These are phyloP conservation scores for Clarireedia sp. DNA, from an alignment of 2,329 filamentous ascomycete genomes.

Conservation along the genomic window DNA sequence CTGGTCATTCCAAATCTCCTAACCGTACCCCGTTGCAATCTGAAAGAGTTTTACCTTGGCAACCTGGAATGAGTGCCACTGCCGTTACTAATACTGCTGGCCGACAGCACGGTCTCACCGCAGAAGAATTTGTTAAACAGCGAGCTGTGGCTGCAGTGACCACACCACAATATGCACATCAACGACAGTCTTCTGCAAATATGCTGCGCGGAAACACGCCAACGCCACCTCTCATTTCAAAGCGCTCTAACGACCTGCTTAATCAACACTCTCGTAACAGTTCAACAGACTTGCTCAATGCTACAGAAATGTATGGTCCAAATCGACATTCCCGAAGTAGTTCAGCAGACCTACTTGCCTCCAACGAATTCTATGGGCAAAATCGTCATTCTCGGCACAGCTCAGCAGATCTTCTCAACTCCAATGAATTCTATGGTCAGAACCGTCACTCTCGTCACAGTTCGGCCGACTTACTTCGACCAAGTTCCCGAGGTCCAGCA, in stretches of 20 bases:
- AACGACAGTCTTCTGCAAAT: slow-evolving; percentile 47
- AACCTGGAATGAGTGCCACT: slow-evolving; percentile 55
- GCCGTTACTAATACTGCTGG: slow-evolving; percentile 39
- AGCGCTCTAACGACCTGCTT: slow-evolving; percentile 36
- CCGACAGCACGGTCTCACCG: slow-evolving; percentile 46
- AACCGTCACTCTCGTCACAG: slow-evolving; percentile 17
- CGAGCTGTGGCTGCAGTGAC: slow-evolving; percentile 52
- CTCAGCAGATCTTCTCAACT: neutral
- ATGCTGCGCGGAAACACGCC: slow-evolving; percentile 34
- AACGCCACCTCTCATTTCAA: slow-evolving; percentile 38
- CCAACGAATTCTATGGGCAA: neutral
- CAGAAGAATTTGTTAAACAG: slow-evolving; percentile 79
- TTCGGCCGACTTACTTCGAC: slow-evolving; percentile 42
- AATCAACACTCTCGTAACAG: slow-evolving; percentile 31
- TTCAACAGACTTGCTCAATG: slow-evolving; percentile 33
- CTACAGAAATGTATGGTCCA: slow-evolving; percentile 31
- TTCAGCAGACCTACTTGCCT: neutral
- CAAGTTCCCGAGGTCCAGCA: slow-evolving; percentile 52
- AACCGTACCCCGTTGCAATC: slow-evolving; percentile 43
- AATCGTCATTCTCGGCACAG: neutral
- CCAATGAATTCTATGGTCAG: neutral
- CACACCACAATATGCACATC: slow-evolving; percentile 51
- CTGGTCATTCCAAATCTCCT: slow-evolving; percentile 25
- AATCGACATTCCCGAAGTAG: slow-evolving; percentile 34
- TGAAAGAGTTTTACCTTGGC: slow-evolving; percentile 68